Evolutionary conservation across 2,329 filamentous ascomycete species (phyloP).

Genomic region (Clarireedia homoeocarpa): DNA sequence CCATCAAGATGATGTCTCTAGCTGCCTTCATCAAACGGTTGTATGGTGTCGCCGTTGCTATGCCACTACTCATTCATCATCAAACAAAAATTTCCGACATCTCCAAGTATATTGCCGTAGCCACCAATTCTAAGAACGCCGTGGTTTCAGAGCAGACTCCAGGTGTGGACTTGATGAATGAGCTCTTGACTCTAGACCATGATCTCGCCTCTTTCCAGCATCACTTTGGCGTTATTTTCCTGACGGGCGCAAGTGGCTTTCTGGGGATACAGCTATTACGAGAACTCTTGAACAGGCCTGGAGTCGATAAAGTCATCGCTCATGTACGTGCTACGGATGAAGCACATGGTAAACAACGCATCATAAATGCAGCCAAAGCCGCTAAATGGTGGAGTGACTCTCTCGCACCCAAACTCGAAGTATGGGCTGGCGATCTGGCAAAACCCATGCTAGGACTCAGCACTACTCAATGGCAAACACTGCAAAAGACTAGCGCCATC

Average conservation of each 20-base stretch:
- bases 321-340: not conserved
- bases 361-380: not conserved
- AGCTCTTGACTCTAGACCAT: not conserved
- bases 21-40: conserved; percentile 8
- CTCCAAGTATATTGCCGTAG: not conserved
- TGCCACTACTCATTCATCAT: conserved; percentile 5
- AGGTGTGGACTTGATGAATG: conserved; percentile 1
- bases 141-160: not conserved
- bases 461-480: conserved; percentile 53
- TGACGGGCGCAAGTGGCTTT: conserved; percentile 1
- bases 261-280: not conserved
- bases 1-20: conserved; percentile 11
- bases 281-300: not conserved
- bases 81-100: conserved; percentile 5
- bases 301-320: not conserved
- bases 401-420: conserved; percentile 3
- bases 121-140: not conserved
- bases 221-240: not conserved
- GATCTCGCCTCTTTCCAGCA: not conserved
- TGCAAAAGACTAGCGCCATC: conserved; percentile 57
- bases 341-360: not conserved
- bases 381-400: conserved; percentile 3
- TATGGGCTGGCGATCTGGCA: conserved; percentile 53
- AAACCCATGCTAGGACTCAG: conserved; percentile 68
- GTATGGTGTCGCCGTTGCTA: not conserved